A percentile compares a stretch with the other conserved stretches of the same genome.
Conservation (phyloP, 306 rosid species). For the Cucumis cinereus region DNA sequence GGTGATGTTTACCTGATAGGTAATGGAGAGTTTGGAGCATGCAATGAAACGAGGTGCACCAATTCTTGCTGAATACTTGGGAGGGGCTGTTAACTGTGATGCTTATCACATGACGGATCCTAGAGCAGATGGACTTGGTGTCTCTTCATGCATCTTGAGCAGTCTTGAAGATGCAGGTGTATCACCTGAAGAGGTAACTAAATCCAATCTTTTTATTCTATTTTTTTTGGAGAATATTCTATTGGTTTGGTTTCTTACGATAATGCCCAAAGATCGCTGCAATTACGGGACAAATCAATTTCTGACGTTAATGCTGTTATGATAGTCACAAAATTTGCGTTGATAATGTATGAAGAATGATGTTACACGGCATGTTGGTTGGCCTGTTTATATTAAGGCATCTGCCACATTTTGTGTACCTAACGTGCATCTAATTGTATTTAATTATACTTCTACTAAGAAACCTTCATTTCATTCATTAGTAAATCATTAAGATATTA, state of each 20-base stretch:
- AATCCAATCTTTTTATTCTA: not conserved
- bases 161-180: conserved; percentile 97
- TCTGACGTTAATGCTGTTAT: not conserved
- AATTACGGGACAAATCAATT: not conserved
- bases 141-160: conserved; percentile 83
- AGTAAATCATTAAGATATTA: not conserved
- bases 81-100: conserved; percentile 97
- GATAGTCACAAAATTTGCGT: not conserved
- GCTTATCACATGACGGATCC: conserved; percentile 99
- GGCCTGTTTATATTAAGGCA: not conserved
- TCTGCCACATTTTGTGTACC: not conserved
- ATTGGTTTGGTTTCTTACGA: not conserved
- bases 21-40: conserved; percentile 94
- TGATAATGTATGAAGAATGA: not conserved
- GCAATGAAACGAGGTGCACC: conserved; percentile 95
- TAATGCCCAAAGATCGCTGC: not conserved
- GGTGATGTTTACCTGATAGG: conserved; percentile 27
- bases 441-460: not conserved
- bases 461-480: not conserved
- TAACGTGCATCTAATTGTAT: not conserved
- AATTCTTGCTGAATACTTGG: conserved; percentile 88
- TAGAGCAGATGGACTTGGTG: conserved; percentile 96
- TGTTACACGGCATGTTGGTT: not conserved
- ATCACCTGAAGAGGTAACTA: conserved; percentile 86
- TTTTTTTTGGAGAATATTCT: not conserved